These are phyloP conservation scores for Microdochium paspali DNA, from an alignment of 2,329 filamentous ascomycete species.

Conservation along the genomic window DNA sequence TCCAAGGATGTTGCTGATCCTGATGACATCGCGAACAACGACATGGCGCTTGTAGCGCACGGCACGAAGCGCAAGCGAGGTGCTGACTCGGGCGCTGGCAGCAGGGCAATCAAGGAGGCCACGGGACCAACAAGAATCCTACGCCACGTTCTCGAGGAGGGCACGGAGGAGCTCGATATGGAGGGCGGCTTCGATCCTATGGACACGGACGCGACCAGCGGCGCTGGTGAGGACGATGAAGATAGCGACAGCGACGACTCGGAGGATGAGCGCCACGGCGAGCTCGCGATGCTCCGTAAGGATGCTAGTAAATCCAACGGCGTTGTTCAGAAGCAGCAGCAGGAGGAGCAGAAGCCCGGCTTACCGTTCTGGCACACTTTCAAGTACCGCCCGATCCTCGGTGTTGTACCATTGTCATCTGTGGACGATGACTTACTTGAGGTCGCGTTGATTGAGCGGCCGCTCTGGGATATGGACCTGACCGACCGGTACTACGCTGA, in stretches of 20 bases:
- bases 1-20: slow-evolving; percentile 51
- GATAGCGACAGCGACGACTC: slow-evolving; percentile 21
- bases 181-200: slow-evolving; percentile 14
- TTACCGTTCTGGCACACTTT: slow-evolving; percentile 66
- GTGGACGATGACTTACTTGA: slow-evolving; percentile 44
- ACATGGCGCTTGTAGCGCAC: slow-evolving; percentile 11
- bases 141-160: slow-evolving; percentile 9
- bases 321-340: slow-evolving; percentile 16
- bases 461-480: slow-evolving; percentile 72
- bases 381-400: slow-evolving; percentile 91
- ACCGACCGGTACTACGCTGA: slow-evolving; percentile 60
- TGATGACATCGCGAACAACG: slow-evolving; percentile 15
- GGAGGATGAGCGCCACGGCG: slow-evolving; percentile 22
- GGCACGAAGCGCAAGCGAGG: slow-evolving; percentile 47
- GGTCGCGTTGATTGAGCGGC: slow-evolving; percentile 81
- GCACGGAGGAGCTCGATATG: slow-evolving; percentile 14
- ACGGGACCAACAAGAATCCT: slow-evolving; percentile 16
- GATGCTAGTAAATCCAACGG: slow-evolving; percentile 13
- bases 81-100: slow-evolving; percentile 40
- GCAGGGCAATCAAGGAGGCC: slow-evolving; percentile 33
- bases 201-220: slow-evolving; percentile 18
- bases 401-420: slow-evolving; percentile 41
- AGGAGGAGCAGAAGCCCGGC: slow-evolving; percentile 8
- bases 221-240: slow-evolving; percentile 8
- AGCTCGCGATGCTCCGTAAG: slow-evolving; percentile 18